A percentile compares a stretch with the other conserved stretches of the same genome.
Conservation (phyloP, 257 asterid genomes). For the Fraxinus americana region DNA sequence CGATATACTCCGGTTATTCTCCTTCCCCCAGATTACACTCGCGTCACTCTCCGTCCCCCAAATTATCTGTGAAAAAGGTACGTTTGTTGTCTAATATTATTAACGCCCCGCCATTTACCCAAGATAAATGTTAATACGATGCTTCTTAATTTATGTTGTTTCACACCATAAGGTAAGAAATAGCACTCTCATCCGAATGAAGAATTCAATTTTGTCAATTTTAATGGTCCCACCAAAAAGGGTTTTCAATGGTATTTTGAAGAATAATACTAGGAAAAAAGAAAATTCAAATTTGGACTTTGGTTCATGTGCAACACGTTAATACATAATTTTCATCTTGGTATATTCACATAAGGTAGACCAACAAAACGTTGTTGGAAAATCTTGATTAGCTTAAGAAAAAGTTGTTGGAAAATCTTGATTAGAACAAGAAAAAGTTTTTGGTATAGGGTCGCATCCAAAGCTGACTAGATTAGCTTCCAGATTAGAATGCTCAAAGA, state of each 20-base stretch:
- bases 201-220: background rate
- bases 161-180: background rate
- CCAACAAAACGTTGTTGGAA: background rate
- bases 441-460: background rate
- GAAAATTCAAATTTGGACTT: background rate
- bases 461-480: too few species aligned
- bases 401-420: background rate
- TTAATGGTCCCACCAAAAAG: background rate
- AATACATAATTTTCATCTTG: background rate
- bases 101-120: background rate
- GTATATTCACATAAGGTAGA: background rate
- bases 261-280: background rate
- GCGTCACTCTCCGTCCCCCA: constrained; percentile 43
- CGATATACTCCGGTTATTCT: constrained; percentile 48
- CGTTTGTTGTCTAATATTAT: constrained; percentile 17
- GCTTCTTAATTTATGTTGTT: too few species aligned
- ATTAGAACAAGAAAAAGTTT: background rate
- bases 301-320: background rate
- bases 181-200: background rate
- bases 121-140: too few species aligned
- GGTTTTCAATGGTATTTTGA: background rate
- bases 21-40: constrained; percentile 33
- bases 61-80: constrained; percentile 66
- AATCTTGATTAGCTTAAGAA: background rate
- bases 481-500: too few species aligned